Percentiles rank a stretch among this genome's conserved stretches.
phyloP scores from a whole-genome alignment of 1,284 basidiomycete species.

The Cryptococcus sp. region DNA sequence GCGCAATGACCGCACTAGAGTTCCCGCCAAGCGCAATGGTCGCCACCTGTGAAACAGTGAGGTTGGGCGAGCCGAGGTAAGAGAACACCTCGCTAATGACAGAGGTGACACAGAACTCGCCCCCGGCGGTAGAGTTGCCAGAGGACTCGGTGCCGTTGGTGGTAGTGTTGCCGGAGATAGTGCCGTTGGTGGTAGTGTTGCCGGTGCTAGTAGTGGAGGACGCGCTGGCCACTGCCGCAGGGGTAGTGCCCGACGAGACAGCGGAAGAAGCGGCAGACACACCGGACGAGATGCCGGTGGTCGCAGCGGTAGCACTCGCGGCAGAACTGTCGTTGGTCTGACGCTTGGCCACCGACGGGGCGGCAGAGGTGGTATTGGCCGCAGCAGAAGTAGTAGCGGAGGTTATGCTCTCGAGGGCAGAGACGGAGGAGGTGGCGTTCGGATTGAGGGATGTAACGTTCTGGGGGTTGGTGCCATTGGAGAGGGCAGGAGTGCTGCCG shows the following conservation, averaged over 20 bases:
- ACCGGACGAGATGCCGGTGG: neutral
- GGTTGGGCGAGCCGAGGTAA: constrained; percentile 34
- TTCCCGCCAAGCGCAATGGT: constrained; percentile 31
- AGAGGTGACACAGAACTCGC: constrained; percentile 42
- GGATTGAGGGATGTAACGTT: neutral
- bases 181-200: constrained; percentile 4
- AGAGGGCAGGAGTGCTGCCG: neutral
- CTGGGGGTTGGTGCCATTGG: neutral
- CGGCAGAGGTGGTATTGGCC: neutral
- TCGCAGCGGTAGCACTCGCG: neutral
- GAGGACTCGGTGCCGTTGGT: constrained; percentile 13
- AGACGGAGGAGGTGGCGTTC: neutral
- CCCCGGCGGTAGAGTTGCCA: constrained; percentile 39
- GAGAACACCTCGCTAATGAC: constrained; percentile 34
- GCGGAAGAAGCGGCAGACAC: no score
- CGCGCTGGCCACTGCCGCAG: no score
- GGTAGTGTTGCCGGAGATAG: constrained; percentile 16
- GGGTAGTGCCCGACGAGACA: no score
- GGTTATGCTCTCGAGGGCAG: no score
- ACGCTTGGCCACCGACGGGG: neutral
- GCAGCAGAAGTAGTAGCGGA: neutral
- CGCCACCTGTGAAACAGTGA: constrained; percentile 36
- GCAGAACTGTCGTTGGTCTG: neutral
- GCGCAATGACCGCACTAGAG: constrained; percentile 22
- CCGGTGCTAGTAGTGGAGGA: no score